Conservation (phyloP, 2,329 filamentous ascomycete species). For the Lasiodiplodia sp. region DNA sequence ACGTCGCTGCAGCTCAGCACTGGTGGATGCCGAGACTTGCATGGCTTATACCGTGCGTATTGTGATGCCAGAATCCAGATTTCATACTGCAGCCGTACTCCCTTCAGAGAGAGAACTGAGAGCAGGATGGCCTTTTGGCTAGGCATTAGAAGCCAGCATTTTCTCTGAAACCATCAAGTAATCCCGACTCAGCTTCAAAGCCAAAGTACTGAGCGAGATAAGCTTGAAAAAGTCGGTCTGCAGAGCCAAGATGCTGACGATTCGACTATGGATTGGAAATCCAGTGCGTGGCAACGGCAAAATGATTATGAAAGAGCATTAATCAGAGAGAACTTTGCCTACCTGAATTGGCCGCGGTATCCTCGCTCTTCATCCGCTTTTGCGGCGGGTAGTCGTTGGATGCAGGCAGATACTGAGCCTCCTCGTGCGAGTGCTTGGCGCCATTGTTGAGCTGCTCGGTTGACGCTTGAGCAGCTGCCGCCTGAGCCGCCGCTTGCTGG, state of each 20-base stretch:
- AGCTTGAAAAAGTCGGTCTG: neutral
- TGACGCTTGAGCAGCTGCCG: slow-evolving; percentile 40
- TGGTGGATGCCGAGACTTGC: neutral
- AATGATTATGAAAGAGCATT: neutral
- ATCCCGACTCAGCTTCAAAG: neutral
- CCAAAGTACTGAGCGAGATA: neutral
- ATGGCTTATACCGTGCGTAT: neutral
- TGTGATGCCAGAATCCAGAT: neutral
- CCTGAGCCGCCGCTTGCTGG: slow-evolving; percentile 34
- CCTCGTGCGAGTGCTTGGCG: slow-evolving; percentile 29
- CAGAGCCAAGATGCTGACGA: neutral
- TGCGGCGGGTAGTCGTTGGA: slow-evolving; percentile 27
- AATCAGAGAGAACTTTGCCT: neutral
- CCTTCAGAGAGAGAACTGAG: neutral
- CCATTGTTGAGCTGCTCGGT: slow-evolving; percentile 28
- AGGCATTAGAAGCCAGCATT: neutral
- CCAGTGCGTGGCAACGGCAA: neutral
- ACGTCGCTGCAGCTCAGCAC: neutral
- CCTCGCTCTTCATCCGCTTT: slow-evolving; percentile 30
- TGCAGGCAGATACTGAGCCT: slow-evolving; percentile 28
- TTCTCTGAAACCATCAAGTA: neutral
- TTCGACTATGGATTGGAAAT: neutral
- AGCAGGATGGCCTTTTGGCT: neutral
- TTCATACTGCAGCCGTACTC: neutral
- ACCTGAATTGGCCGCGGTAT: slow-evolving; percentile 12